Evolutionary conservation across 2,329 filamentous ascomycete species (phyloP), one percentile per base, ranked within the genome.

Genomic region (Hymenoscyphus linearis): DNA sequence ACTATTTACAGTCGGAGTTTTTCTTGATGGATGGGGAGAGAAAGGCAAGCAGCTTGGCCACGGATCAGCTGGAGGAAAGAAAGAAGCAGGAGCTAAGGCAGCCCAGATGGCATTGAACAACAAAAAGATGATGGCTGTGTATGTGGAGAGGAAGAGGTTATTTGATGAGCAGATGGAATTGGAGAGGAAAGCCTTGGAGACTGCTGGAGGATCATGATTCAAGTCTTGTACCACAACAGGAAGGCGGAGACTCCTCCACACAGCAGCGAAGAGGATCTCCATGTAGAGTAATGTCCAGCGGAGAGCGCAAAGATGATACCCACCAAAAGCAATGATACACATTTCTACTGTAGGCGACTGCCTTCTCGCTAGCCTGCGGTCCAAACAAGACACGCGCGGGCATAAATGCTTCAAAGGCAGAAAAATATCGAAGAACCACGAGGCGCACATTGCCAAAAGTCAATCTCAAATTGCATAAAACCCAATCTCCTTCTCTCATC

Each of bases 21-120:
- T 84, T 67, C 76, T 91, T 31, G 82, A 84, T 22, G 89, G 88
- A 0, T 89, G 86, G 79, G 89, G 88, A 4, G 85, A 88, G 73
- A 80, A 79, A 35, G 77, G 82, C 55, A 82, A 84, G 70, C 75
- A 82, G 60, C 74, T 93, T 5, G 89, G 85, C 0, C 79, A 78
- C 52, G 89, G 88, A 0, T 82, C 80, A 35, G 89, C 82, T 1
- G 75, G 84, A 64, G 84, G 81, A 59, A 91, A 91, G 75, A 84
- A 82, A 60, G 86, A 90, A 60, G 90, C 89, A 1, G 86, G 86
- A 0, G 77, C 82, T 14, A 85, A 82, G 66, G 89, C 89, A 1
- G 90, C 90, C 0, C 74, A 77, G 50, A 77, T 79, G 66, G 88
- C 87, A 0, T 69, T 93, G 71, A 77, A 80, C 50, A 86, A 91